Percentiles rank a stretch among this genome's conserved stretches.
phyloP scores from a whole-genome alignment of 164 flowering plant genomes.

The Annona cherimola region DNA sequence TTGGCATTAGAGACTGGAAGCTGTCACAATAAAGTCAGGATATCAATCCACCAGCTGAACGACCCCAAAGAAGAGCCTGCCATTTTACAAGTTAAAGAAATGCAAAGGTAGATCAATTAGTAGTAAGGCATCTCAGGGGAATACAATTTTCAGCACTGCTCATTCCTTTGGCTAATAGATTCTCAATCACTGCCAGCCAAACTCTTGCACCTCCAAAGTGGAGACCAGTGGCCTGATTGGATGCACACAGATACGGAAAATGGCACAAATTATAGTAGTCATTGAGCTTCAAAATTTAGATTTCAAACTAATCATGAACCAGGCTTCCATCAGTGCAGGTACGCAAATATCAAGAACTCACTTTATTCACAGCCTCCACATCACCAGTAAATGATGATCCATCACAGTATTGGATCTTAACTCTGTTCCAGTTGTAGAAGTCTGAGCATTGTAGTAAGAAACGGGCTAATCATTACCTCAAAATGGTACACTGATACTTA shows the following conservation, averaged over 20 bases:
- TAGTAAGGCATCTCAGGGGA: background rate
- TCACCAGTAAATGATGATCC: conserved; percentile 84
- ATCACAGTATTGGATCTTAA: conserved; percentile 72
- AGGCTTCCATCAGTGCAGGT: background rate
- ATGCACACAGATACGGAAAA: background rate
- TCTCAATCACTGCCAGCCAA: conserved; percentile 58
- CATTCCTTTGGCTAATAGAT: conserved; percentile 69
- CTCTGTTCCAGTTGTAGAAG: conserved; percentile 66
- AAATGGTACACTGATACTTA: too few relatives aligned
- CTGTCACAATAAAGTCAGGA: conserved; percentile 83
- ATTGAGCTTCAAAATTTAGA: background rate
- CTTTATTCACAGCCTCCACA: conserved; percentile 32
- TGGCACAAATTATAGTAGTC: background rate
- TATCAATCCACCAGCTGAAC: conserved; percentile 97
- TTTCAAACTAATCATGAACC: background rate
- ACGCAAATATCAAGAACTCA: conserved; percentile 15
- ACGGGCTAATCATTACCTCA: background rate
- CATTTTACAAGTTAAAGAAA: background rate
- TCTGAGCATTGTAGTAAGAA: conserved; percentile 27
- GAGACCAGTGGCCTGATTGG: conserved; percentile 56
- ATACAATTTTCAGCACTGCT: conserved; percentile 66
- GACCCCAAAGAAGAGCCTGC: conserved; percentile 90
- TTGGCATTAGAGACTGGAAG: conserved; percentile 58
- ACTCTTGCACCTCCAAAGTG: conserved; percentile 77
- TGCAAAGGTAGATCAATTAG: background rate